Evolutionary conservation across 2,329 filamentous ascomycete species (phyloP).

Genomic region (Beauveria sp.): DNA sequence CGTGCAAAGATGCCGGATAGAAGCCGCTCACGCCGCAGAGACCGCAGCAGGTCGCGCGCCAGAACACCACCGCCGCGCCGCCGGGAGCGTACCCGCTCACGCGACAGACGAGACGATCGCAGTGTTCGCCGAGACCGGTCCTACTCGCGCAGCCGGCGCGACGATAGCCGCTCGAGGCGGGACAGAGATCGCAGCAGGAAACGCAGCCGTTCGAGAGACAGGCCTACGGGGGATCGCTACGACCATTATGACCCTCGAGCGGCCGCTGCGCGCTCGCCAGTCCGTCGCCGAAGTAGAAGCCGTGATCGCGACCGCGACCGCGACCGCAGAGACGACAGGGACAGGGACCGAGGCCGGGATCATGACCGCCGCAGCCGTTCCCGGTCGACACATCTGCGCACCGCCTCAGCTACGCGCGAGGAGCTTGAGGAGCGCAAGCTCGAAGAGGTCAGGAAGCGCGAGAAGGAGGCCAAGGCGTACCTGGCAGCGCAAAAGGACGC

Average conservation of each 20-base stretch:
- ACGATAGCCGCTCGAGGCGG: conserved; percentile 26
- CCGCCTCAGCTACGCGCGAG: conserved; percentile 32
- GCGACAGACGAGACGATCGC: conserved; percentile 22
- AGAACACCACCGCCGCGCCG: conserved; percentile 18
- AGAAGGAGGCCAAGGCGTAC: conserved; percentile 48
- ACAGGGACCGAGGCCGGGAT: conserved; percentile 13
- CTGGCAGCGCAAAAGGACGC: conserved; percentile 55
- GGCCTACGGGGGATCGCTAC: conserved; percentile 15
- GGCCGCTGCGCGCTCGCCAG: conserved; percentile 13
- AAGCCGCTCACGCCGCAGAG: conserved; percentile 27
- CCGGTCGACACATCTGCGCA: conserved; percentile 27
- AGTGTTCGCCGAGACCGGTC: conserved; percentile 20
- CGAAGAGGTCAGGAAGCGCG: conserved; percentile 23
- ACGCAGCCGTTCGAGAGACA: conserved; percentile 18
- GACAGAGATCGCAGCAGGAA: conserved; percentile 21
- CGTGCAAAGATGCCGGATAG: conserved; percentile 26
- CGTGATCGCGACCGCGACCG: conserved; percentile 17
- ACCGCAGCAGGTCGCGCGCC: conserved; percentile 30
- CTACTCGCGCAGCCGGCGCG: conserved; percentile 22
- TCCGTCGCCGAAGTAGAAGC: conserved; percentile 20
- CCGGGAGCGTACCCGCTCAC: conserved; percentile 27
- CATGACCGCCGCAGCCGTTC: conserved; percentile 38
- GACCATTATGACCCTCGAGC: conserved; percentile 28
- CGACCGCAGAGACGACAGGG: conserved; percentile 14
- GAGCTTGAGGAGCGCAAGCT: conserved; percentile 30